Conservation (phyloP, 805 yeast genomes). For the Wickerhamomyces silvicola region DNA sequence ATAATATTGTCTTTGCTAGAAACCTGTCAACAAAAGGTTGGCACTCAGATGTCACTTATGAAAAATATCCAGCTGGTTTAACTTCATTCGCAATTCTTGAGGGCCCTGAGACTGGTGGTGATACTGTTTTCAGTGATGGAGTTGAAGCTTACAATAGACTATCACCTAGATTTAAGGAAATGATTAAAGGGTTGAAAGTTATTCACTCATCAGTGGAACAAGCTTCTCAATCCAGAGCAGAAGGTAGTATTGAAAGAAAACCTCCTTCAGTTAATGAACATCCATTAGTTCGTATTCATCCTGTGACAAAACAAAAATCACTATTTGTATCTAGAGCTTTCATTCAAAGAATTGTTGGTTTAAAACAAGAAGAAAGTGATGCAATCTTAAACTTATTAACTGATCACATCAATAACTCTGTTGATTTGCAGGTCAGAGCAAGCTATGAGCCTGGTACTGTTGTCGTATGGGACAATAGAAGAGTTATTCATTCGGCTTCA, state of each 20-base stretch:
- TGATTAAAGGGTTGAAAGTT: slow-evolving; percentile 56
- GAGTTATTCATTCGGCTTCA: slow-evolving; percentile 61
- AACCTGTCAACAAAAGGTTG: slow-evolving; percentile 30
- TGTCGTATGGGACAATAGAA: slow-evolving; percentile 75
- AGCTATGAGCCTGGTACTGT: slow-evolving; percentile 66
- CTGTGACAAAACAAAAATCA: slow-evolving; percentile 59
- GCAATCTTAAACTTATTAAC: slow-evolving; percentile 51
- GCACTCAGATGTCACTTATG: slow-evolving; percentile 76
- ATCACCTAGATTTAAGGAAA: slow-evolving; percentile 56
- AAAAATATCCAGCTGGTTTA: slow-evolving; percentile 64
- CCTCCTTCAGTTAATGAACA: slow-evolving; percentile 52
- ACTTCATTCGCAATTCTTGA: slow-evolving; percentile 63
- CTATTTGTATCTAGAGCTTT: slow-evolving; percentile 54
- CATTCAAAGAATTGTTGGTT: slow-evolving; percentile 60
- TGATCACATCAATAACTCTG: slow-evolving; percentile 42
- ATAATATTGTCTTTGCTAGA: slow-evolving; percentile 22
- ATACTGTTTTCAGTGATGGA: slow-evolving; percentile 70
- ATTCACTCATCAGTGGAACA: slow-evolving; percentile 68
- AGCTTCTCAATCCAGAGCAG: slow-evolving; percentile 45
- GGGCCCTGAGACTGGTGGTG: slow-evolving; percentile 63
- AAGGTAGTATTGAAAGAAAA: slow-evolving; percentile 64
- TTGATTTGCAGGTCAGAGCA: slow-evolving; percentile 66
- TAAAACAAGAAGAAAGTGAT: slow-evolving; percentile 68
- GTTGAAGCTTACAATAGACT: slow-evolving; percentile 66
- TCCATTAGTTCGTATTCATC: slow-evolving; percentile 68